Conservation (phyloP, 257 asterid species). For the Solanum medicagineum region DNA sequence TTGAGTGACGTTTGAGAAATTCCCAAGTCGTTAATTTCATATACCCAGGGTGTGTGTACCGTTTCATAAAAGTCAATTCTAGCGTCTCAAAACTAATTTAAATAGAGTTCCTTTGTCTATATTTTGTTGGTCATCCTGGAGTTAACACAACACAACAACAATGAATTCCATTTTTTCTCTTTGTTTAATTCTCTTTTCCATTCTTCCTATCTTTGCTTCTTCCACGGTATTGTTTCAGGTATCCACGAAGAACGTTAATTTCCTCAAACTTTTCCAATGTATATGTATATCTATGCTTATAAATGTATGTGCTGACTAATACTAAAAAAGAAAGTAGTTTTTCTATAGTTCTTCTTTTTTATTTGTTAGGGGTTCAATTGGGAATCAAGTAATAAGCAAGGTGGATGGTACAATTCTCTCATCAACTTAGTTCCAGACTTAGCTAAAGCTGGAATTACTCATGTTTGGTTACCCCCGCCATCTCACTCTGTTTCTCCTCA, state of each 20-base stretch:
- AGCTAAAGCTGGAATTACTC: slow-evolving; percentile 62
- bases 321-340: background rate
- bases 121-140: background rate
- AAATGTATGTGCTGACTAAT: background rate
- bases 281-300: background rate
- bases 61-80: background rate
- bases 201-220: slow-evolving; percentile 12
- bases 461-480: slow-evolving; percentile 89
- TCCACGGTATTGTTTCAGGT: slow-evolving; percentile 48
- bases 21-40: background rate
- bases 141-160: background rate
- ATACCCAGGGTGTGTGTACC: background rate
- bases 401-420: slow-evolving; percentile 67
- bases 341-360: background rate
- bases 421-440: slow-evolving; percentile 33
- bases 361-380: slow-evolving; percentile 54
- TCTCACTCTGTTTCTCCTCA: slow-evolving; percentile 53
- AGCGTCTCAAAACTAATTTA: background rate
- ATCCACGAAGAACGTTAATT: background rate
- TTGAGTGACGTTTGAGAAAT: background rate
- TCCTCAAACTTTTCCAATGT: too few species aligned
- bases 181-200: background rate
- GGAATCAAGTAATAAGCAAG: slow-evolving; percentile 37
- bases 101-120: background rate
- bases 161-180: slow-evolving; percentile 8